Evolutionary conservation across 345 rosid genomes (phyloP), one percentile per base, ranked within the genome.

Genomic region (Lepidium aucheri): DNA sequence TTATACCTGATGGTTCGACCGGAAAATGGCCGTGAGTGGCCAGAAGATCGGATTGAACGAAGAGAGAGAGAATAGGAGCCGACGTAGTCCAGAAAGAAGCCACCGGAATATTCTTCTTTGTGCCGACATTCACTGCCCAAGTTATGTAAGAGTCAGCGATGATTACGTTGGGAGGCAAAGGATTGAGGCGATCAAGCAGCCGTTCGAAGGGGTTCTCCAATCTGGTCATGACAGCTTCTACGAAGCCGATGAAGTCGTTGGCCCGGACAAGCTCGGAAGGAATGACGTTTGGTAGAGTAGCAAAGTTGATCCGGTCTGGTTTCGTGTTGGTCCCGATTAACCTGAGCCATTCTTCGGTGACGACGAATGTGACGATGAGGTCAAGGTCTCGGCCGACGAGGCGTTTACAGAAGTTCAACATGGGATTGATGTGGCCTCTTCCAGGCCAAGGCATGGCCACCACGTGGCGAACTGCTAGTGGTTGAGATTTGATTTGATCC

Each of bases 271-370:
- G 60, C 40, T 54, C 77, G 18, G 74, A 74, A 3, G 69, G 77
- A 33, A 74, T 68, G 53, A 68, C 22, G 0, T 74, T 61, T 0
- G 73, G 77, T 43, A 74, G 63, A 14, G 73, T 67, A 0, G 60
- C 67, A 60, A 81, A 75, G 13, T 65, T 43, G 36, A 88, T 55
- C 40, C 69, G 65, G 53, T 22, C 45, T 0, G 88, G 86, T 62
- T 67, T 82, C 1, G 66, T 40, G 13, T 82, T 77, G 16, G 80
- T 60, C 13, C 69, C 71, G 32, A 86, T 68, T 72, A 79, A 58
- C 9, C 84, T 77, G 40, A 77, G 65, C 88, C 95, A 90, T 74
- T 90, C 97, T 65, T 87, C 85, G 1, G 90, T 90, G 67, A 87
- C 67, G 39, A 84, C 85, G 53, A 87, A 75, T 8, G 87, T 81